These are phyloP conservation scores for Leptomonas pyrrhocoris DNA, from an alignment of 208 protist species.

Conservation along the genomic window DNA sequence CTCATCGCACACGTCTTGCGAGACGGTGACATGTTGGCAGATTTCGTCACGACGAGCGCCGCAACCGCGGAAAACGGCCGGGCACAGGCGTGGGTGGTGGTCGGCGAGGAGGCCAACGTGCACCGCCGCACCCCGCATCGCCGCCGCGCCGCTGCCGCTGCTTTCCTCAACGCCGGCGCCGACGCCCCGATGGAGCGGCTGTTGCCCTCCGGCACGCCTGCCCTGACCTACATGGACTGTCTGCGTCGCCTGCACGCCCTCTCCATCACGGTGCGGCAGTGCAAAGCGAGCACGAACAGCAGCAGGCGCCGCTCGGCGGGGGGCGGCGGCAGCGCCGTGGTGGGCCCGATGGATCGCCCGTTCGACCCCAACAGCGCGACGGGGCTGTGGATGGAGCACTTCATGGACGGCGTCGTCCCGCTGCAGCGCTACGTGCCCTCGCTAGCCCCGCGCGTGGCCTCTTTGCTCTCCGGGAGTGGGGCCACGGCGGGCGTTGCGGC, in stretches of 20 bases:
- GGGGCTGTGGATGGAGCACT: slow-evolving; percentile 39
- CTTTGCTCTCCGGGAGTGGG: slow-evolving; percentile 24
- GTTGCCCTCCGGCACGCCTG: slow-evolving; percentile 64
- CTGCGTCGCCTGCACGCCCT: slow-evolving; percentile 31
- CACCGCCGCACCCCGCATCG: slow-evolving; percentile 25
- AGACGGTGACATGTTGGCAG: slow-evolving; percentile 73
- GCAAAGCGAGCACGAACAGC: slow-evolving; percentile 26
- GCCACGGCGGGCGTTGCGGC: background rate
- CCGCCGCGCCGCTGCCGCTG: slow-evolving; percentile 14
- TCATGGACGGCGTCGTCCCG: slow-evolving; percentile 26
- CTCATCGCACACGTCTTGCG: slow-evolving; percentile 59
- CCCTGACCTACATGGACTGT: slow-evolving; percentile 69
- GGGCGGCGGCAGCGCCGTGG: slow-evolving; percentile 3
- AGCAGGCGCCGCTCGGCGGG: background rate
- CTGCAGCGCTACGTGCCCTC: slow-evolving; percentile 29
- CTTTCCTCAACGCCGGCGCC: slow-evolving; percentile 14
- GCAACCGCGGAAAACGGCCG: slow-evolving; percentile 31
- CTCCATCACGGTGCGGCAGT: slow-evolving; percentile 29
- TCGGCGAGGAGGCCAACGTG: slow-evolving; percentile 14
- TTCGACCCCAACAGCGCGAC: slow-evolving; percentile 20
- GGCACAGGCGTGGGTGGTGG: slow-evolving; percentile 65
- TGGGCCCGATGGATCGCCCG: slow-evolving; percentile 3
- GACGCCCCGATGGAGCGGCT: slow-evolving; percentile 36
- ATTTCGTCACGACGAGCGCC: slow-evolving; percentile 64
- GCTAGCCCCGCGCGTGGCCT: slow-evolving; percentile 10